Evolutionary conservation across 257 asterid genomes (phyloP).

Genomic region (Agastache rugosa): DNA sequence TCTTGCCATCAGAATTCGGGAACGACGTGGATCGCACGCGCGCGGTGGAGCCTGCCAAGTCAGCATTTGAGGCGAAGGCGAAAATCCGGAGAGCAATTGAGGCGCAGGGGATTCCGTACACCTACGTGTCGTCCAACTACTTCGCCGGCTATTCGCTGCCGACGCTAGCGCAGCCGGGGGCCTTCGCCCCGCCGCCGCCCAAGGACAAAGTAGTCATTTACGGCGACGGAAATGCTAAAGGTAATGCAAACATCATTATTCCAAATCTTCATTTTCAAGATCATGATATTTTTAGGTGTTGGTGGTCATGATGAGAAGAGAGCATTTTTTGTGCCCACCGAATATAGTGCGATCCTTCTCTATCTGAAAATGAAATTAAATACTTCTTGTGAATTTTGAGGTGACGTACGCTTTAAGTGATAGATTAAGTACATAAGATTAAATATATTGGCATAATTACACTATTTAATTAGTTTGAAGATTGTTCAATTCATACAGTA

Average conservation of each 20-base stretch:
- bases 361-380: too few relatives aligned
- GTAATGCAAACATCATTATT: conserved; percentile 17
- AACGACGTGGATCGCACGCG: conserved; percentile 62
- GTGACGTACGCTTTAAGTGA: too few relatives aligned
- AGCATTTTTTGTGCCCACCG: too few relatives aligned
- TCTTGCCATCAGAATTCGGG: conserved; percentile 84
- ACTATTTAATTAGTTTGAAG: too few relatives aligned
- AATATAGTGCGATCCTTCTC: too few relatives aligned
- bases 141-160: conserved; percentile 69
- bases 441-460: too few relatives aligned
- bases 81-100: conserved; percentile 61
- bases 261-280: not conserved
- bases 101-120: conserved; percentile 65
- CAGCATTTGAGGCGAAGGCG: conserved; percentile 46
- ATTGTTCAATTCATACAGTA: too few relatives aligned
- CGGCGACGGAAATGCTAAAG: conserved; percentile 82
- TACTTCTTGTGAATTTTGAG: too few relatives aligned
- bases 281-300: too few relatives aligned
- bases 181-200: conserved; percentile 69
- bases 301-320: too few relatives aligned
- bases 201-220: conserved; percentile 57
- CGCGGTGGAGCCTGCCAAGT: conserved; percentile 67
- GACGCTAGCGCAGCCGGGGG: conserved; percentile 53
- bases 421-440: too few relatives aligned
- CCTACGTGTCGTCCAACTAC: conserved; percentile 50